Base-by-base conservation (phyloP, 1,139 yeast species). In the Yamadazyma atmosphaerica region DNA sequence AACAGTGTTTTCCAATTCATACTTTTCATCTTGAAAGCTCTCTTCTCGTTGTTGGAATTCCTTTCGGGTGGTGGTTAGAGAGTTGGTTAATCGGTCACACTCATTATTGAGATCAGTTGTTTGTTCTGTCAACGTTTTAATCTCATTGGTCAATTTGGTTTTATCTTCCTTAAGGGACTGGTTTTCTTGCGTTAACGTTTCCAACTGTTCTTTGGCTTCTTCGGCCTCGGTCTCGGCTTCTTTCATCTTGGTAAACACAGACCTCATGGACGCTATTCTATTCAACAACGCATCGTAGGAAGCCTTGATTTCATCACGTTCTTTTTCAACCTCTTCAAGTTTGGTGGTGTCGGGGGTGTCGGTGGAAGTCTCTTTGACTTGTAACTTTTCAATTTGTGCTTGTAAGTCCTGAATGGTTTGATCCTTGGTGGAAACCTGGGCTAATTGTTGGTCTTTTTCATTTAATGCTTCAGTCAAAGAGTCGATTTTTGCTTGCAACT, bases 181-280 rank as follows among this genome's bases (percentile, higher is more conserved):
- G 35, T 61, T 60, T 32, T 66, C 70, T 18, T 52, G 54, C 4
- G 52, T 57, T 16, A 70, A 50, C 21, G 33, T 40, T 29, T 44
- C 58, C 33, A 58, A 55, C 50, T 58, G 44, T 56, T 68, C 78
- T 49, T 78, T 80, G 0, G 81, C 66, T 30, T 67, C 68, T 36
- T 81, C 84, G 29, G 89, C 67, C 48, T 88, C 95, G 8, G 72
- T 71, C 47, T 92, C 85, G 0, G 94, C 72, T 43, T 79, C 82
- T 54, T 84, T 84, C 88, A 84, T 83, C 49, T 84, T 83, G 40
- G 74, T 75, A 56, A 86, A 85, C 2, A 84, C 74, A 0, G 85
- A 66, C 54, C 86, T 88, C 86, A 92, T 88, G 2, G 86, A 80
- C 1, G 95, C 79, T 23, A 92, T 68, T 55, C 86, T 78, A 46